phyloP scores from a whole-genome alignment of 768 basidiomycete genomes.

The Termitomyces sp. region DNA sequence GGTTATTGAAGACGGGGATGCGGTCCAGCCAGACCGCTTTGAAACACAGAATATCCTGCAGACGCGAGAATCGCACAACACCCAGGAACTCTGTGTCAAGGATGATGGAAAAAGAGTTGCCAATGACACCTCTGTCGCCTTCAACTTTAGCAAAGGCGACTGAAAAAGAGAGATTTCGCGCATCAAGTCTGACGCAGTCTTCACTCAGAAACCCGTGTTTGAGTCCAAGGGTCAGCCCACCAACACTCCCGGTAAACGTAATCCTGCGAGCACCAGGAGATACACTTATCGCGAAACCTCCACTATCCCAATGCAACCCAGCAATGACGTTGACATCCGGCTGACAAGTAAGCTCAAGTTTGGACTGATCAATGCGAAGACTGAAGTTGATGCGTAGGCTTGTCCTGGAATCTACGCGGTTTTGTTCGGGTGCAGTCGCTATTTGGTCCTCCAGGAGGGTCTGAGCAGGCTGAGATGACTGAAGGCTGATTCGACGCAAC shows the following conservation, averaged over 20 bases:
- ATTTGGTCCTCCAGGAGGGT: slow-evolving; percentile 7
- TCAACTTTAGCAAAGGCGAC: slow-evolving; percentile 58
- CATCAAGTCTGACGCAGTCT: slow-evolving; percentile 74
- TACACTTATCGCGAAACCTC: slow-evolving; percentile 80
- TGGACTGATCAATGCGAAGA: slow-evolving; percentile 87
- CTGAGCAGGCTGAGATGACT: slow-evolving; percentile 14
- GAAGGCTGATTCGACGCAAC: slow-evolving; percentile 47
- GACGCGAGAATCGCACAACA: slow-evolving; percentile 72
- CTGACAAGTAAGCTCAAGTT: slow-evolving; percentile 79
- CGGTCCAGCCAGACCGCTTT: slow-evolving; percentile 93
- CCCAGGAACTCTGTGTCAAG: slow-evolving; percentile 85
- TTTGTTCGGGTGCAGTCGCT: slow-evolving; percentile 8
- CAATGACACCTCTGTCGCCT: slow-evolving; percentile 23
- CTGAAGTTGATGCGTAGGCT: slow-evolving; percentile 77
- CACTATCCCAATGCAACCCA: slow-evolving; percentile 88
- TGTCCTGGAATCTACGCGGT: slow-evolving; percentile 25
- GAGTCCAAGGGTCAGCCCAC: slow-evolving; percentile 74
- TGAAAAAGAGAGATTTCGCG: slow-evolving; percentile 77
- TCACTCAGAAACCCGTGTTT: slow-evolving; percentile 84
- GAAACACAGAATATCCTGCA: slow-evolving; percentile 92
- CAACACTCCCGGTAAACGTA: slow-evolving; percentile 73
- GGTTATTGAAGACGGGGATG: slow-evolving; percentile 66
- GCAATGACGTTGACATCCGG: slow-evolving; percentile 93
- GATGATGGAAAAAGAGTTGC: slow-evolving; percentile 62
- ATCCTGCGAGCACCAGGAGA: slow-evolving; percentile 68